These are phyloP conservation scores for Brassica juncea DNA, from an alignment of 345 rosid genomes.

Conservation along the genomic window DNA sequence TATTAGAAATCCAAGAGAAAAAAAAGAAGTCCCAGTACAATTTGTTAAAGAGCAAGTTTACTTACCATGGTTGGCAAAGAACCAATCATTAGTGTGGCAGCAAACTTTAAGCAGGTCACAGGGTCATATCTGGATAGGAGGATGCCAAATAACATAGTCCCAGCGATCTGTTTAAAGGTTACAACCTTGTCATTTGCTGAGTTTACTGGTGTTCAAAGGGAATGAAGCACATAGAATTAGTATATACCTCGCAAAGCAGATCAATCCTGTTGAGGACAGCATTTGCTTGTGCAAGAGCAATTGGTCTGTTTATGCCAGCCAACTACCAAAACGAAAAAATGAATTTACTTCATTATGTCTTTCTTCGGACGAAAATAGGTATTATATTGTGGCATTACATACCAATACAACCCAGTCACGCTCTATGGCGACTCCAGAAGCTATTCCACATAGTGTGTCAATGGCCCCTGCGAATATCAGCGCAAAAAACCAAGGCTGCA, in stretches of 20 bases:
- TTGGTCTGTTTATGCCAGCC: conserved; percentile 86
- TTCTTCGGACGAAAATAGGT: neutral
- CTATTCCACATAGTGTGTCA: conserved; percentile 82
- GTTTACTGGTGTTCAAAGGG: neutral
- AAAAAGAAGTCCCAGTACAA: too few species aligned
- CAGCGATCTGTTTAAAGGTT: conserved; percentile 63
- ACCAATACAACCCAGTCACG: conserved; percentile 99
- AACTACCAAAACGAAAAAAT: conserved; percentile 48
- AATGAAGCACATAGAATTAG: neutral
- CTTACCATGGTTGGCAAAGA: conserved; percentile 82
- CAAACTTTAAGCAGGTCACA: conserved; percentile 83
- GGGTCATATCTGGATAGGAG: conserved; percentile 78
- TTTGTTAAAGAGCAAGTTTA: conserved; percentile 14
- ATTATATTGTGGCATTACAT: conserved; percentile 20
- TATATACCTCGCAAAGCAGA: conserved; percentile 82
- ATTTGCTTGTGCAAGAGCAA: conserved; percentile 93
- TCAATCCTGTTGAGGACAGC: conserved; percentile 86
- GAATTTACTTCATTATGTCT: neutral
- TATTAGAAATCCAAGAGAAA: neutral
- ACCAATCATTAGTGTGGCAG: conserved; percentile 68
- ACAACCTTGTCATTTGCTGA: conserved; percentile 12
- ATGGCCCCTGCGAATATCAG: conserved; percentile 75
- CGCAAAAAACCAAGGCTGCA: conserved; percentile 78
- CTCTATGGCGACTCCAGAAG: conserved; percentile 86
- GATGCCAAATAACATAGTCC: conserved; percentile 78